A percentile compares a stretch with the other conserved stretches of the same genome.
Evolutionary conservation across 805 yeast genomes (phyloP).

Genomic region (Gaillardinia entomophila): DNA sequence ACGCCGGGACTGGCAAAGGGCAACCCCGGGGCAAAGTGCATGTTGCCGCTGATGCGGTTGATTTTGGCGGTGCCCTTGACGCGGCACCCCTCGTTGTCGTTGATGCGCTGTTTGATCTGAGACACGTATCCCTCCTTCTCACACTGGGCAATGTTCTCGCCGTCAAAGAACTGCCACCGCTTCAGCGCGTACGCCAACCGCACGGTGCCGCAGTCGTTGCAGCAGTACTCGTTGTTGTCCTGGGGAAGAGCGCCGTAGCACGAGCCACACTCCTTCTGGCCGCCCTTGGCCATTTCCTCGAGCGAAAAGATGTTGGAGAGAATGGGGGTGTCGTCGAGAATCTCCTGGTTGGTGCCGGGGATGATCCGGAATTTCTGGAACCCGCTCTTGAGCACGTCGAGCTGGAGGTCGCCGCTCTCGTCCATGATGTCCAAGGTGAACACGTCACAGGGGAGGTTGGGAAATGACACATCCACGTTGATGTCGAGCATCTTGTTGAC

Average conservation of each 20-base stretch:
- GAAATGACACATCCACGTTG: conserved; percentile 77
- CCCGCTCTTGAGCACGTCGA: conserved; percentile 65
- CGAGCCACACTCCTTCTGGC: conserved; percentile 60
- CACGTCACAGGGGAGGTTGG: conserved; percentile 78
- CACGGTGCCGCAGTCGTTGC: conserved; percentile 82
- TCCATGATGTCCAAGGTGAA: conserved; percentile 85
- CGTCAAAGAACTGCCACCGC: conserved; percentile 90
- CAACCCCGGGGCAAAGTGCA: conserved; percentile 96
- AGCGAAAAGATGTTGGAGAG: conserved; percentile 19
- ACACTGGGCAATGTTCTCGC: conserved; percentile 83
- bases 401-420: conserved; percentile 76
- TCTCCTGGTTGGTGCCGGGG: conserved; percentile 18
- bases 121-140: conserved; percentile 80
- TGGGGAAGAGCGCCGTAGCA: conserved; percentile 84
- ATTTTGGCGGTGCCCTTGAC: conserved; percentile 72
- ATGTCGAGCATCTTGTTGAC: conserved; percentile 70
- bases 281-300: conserved; percentile 28
- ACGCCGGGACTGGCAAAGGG: conserved; percentile 52
- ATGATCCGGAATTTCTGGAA: conserved; percentile 66
- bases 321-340: conserved; percentile 19
- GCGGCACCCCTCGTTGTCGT: conserved; percentile 75
- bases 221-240: conserved; percentile 48
- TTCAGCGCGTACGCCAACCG: conserved; percentile 68
- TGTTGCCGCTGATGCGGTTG: conserved; percentile 81
- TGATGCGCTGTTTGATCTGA: conserved; percentile 49